A percentile compares a stretch with the other conserved stretches of the same genome.
Evolutionary conservation across 116 monocot genomes (phyloP).

Genomic region (Phalaenopsis hybrid): DNA sequence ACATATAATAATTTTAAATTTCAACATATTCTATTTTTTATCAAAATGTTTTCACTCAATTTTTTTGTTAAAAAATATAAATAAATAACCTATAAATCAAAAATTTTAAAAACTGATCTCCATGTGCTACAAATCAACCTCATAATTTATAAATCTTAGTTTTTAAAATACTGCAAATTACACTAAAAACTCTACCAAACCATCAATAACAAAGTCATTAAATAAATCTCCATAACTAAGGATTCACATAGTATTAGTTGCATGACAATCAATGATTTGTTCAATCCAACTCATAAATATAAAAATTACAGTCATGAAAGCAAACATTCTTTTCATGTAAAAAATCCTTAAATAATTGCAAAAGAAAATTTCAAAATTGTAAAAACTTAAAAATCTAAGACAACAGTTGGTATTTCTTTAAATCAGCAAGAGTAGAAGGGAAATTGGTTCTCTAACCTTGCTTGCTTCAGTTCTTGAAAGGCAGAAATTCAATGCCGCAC

Average conservation of each 20-base stretch:
- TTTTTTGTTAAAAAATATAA: no score
- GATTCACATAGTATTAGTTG: not conserved
- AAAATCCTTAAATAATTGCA: no score
- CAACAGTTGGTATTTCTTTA: not conserved
- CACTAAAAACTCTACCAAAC: no score
- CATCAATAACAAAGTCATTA: not conserved
- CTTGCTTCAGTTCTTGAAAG: constrained; percentile 53
- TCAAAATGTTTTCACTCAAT: no score
- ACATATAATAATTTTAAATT: no score
- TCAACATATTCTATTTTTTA: no score
- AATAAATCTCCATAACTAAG: not conserved
- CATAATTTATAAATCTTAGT: not conserved
- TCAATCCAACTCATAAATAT: not conserved
- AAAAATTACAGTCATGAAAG: not conserved
- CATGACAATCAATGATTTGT: not conserved
- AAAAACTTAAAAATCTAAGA: not conserved
- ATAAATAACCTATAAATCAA: no score
- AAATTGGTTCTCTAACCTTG: not conserved
- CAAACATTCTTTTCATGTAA: not conserved
- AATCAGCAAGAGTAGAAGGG: not conserved
- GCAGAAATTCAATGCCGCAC: constrained; percentile 64
- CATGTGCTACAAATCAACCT: not conserved
- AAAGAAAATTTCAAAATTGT: not conserved
- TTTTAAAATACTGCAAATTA: no score
- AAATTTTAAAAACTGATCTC: no score